phyloP scores from a whole-genome alignment of 768 basidiomycete genomes.

The Boletus reticulatus region DNA sequence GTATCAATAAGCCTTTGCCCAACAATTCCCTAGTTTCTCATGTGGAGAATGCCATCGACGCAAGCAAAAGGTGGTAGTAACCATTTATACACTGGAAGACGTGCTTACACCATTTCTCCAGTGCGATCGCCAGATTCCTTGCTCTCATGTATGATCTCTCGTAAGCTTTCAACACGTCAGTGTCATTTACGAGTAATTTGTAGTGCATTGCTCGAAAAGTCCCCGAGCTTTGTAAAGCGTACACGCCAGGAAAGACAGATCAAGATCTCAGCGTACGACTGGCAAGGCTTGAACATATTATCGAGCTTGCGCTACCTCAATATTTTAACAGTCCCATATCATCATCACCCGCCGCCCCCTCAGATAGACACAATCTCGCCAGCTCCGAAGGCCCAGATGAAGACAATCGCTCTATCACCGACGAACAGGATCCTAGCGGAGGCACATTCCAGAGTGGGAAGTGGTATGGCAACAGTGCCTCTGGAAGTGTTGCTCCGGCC shows the following conservation, averaged over 20 bases:
- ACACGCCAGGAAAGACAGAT: slow-evolving; percentile 84
- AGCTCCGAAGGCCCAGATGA: slow-evolving; percentile 55
- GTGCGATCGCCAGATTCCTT: slow-evolving; percentile 86
- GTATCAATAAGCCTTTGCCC: neutral
- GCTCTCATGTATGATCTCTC: slow-evolving; percentile 64
- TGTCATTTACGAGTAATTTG: slow-evolving; percentile 14
- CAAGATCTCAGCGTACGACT: slow-evolving; percentile 76
- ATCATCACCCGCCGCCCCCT: slow-evolving; percentile 32
- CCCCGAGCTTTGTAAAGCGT: slow-evolving; percentile 83
- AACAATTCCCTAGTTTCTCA: slow-evolving; percentile 55
- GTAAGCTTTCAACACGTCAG: neutral
- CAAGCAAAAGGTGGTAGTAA: slow-evolving; percentile 70
- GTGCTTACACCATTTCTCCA: slow-evolving; percentile 31
- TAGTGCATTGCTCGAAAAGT: slow-evolving; percentile 86
- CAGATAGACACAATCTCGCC: slow-evolving; percentile 42
- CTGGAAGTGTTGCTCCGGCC: slow-evolving; percentile 78
- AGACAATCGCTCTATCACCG: slow-evolving; percentile 67
- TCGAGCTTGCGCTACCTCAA: slow-evolving; percentile 78
- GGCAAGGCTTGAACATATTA: slow-evolving; percentile 74
- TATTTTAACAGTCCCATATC: slow-evolving; percentile 49
- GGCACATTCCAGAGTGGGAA: slow-evolving; percentile 81
- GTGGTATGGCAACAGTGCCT: slow-evolving; percentile 84
- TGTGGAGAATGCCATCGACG: slow-evolving; percentile 87
- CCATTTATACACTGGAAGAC: slow-evolving; percentile 11
- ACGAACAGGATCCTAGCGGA: slow-evolving; percentile 73